Evolutionary conservation across 2,329 filamentous ascomycete genomes (phyloP).

Genomic region (Ceratocystis diversiconidia): DNA sequence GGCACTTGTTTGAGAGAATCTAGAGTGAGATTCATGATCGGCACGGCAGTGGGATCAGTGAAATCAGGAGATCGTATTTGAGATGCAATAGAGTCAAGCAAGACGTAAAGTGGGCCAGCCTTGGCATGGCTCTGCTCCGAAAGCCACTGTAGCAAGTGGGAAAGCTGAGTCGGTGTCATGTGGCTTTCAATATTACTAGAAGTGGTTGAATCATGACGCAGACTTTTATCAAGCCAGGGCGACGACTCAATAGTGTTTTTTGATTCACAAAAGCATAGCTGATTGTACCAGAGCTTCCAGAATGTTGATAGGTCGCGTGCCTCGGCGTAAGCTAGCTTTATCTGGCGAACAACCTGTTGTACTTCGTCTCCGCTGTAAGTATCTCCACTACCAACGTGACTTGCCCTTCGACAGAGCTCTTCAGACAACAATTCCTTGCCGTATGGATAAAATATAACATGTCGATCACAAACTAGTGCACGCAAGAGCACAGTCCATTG

Average conservation of each 20-base stretch:
- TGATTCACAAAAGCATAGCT: conserved; percentile 28
- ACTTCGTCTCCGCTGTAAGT: conserved; percentile 21
- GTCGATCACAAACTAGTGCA: conserved; percentile 33
- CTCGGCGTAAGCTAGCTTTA: conserved; percentile 31
- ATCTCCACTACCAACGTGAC: conserved; percentile 14
- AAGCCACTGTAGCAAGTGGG: conserved; percentile 32
- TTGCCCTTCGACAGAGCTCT: conserved; percentile 27
- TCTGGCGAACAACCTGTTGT: conserved; percentile 21
- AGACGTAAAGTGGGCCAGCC: conserved; percentile 28
- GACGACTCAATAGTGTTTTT: conserved; percentile 23
- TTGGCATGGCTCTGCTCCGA: conserved; percentile 24
- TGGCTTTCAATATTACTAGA: conserved; percentile 28
- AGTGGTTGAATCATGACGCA: conserved; percentile 16
- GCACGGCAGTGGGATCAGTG: conserved; percentile 29
- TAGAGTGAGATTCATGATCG: conserved; percentile 27
- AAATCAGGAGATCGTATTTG: conserved; percentile 31
- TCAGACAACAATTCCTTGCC: conserved; percentile 27
- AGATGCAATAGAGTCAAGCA: conserved; percentile 31
- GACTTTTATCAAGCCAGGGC: conserved; percentile 24
- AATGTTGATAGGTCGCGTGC: conserved; percentile 36
- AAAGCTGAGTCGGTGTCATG: conserved; percentile 32
- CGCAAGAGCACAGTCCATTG: conserved; percentile 33
- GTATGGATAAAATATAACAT: conserved; percentile 32
- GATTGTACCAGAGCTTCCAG: conserved; percentile 33
- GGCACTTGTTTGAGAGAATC: conserved; percentile 22